A percentile compares a stretch with the other conserved stretches of the same genome.
Evolutionary conservation across 306 rosid species (phyloP).

Genomic region (Dryas drummondii): DNA sequence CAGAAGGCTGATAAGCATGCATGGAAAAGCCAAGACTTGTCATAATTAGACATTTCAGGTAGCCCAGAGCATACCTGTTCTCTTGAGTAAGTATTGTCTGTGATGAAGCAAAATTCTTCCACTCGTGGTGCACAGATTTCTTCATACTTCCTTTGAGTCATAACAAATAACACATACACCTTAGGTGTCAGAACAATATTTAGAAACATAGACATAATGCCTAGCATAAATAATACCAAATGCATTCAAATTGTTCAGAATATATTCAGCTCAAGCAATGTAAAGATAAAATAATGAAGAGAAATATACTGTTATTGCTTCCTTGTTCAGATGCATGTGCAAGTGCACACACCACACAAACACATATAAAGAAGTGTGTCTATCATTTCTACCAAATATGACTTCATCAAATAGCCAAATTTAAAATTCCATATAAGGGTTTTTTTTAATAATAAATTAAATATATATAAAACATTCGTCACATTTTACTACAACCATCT

Average conservation of each 20-base stretch:
- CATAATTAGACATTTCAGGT: not conserved
- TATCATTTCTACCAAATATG: not conserved
- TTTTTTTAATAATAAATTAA: not conserved
- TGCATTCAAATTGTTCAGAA: slow-evolving; percentile 3
- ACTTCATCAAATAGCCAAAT: not conserved
- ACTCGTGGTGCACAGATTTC: slow-evolving; percentile 80
- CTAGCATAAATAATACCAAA: slow-evolving; percentile 7
- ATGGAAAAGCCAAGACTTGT: not conserved
- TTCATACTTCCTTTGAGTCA: slow-evolving; percentile 71
- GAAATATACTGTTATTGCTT: not conserved
- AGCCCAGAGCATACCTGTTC: slow-evolving; percentile 48
- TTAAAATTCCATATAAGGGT: not conserved
- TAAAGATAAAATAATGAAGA: not conserved
- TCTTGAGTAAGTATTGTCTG: slow-evolving; percentile 77
- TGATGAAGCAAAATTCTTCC: slow-evolving; percentile 82
- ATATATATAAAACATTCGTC: not conserved
- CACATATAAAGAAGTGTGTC: not conserved
- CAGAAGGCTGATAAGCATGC: not conserved
- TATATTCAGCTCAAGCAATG: not conserved
- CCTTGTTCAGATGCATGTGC: not conserved
- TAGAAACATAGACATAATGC: slow-evolving; percentile 7
- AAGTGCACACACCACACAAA: not conserved
- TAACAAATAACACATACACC: slow-evolving; percentile 28
- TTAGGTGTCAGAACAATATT: slow-evolving; percentile 19
- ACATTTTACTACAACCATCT: slow-evolving; percentile 9